These are phyloP conservation scores for Pseudopyricularia javanii DNA, from an alignment of 2,329 filamentous ascomycete genomes.

Conservation along the genomic window DNA sequence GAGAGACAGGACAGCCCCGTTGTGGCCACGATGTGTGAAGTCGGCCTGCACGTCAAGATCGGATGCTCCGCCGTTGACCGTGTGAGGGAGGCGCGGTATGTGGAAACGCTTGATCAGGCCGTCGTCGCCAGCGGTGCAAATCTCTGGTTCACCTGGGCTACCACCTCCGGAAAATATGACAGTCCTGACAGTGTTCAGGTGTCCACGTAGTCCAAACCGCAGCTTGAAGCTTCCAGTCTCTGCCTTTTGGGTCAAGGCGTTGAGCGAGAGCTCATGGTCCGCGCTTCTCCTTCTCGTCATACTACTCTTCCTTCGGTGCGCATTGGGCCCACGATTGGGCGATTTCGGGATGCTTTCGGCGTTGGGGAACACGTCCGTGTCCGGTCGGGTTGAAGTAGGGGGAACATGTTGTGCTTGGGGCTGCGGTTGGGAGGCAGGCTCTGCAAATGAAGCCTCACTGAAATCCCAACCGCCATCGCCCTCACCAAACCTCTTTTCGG, in stretches of 20 bases:
- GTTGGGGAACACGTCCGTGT: constrained; percentile 77
- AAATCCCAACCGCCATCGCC: constrained; percentile 79
- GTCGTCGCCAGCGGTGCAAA: constrained; percentile 92
- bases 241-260: constrained; percentile 37
- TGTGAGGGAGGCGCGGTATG: constrained; percentile 62
- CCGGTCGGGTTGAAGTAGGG: constrained; percentile 51
- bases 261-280: constrained; percentile 50
- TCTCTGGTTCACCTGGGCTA: constrained; percentile 88
- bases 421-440: constrained; percentile 25
- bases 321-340: constrained; percentile 54
- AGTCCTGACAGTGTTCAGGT: constrained; percentile 84
- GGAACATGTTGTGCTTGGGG: constrained; percentile 31
- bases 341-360: constrained; percentile 74
- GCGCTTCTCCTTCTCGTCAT: constrained; percentile 58
- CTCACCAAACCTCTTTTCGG: constrained; percentile 39
- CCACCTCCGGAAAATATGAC: constrained; percentile 96
- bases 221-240: constrained; percentile 81
- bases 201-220: constrained; percentile 79
- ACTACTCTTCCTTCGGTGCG: constrained; percentile 71
- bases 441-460: constrained; percentile 59
- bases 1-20: constrained; percentile 77
- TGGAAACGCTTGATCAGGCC: constrained; percentile 95
- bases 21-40: constrained; percentile 90
- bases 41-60: constrained; percentile 88
- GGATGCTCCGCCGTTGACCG: constrained; percentile 34